Evolutionary conservation across 2,329 filamentous ascomycete species (phyloP).

Genomic region (Clathrospora elynae): DNA sequence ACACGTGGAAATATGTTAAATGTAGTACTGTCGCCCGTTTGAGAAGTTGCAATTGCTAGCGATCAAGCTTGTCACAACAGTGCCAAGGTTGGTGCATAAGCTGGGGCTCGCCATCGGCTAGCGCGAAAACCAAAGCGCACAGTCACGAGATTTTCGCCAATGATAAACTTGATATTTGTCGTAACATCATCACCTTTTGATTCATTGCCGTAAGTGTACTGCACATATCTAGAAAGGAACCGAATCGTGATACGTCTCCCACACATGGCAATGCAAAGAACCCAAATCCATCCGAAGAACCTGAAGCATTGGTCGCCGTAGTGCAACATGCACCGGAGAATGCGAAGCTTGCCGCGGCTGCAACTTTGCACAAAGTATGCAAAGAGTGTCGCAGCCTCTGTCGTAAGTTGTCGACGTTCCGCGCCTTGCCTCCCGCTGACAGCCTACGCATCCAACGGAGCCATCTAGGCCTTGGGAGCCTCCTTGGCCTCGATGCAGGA

Average conservation of each 20-base stretch:
- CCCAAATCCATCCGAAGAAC: constrained; percentile 46
- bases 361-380: constrained; percentile 31
- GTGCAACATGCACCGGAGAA: constrained; percentile 40
- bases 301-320: constrained; percentile 42
- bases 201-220: constrained; percentile 46
- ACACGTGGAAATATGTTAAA: not conserved
- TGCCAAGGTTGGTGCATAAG: constrained; percentile 4
- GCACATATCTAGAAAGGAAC: constrained; percentile 42
- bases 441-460: constrained; percentile 32
- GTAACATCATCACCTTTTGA: constrained; percentile 44
- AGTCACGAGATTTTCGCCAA: constrained; percentile 32
- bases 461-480: constrained; percentile 63
- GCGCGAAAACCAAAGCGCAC: constrained; percentile 30
- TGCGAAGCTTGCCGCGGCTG: constrained; percentile 37
- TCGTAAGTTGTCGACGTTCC: constrained; percentile 33
- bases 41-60: not conserved
- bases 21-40: not conserved
- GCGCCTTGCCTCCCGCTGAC: constrained; percentile 35
- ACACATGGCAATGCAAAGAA: constrained; percentile 48
- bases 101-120: constrained; percentile 26
- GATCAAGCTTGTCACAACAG: constrained; percentile 1
- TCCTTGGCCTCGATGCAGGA: constrained; percentile 92
- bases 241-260: constrained; percentile 45
- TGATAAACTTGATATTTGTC: constrained; percentile 26
- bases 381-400: constrained; percentile 31